These are phyloP conservation scores for Claviceps digitariae DNA, from an alignment of 2,329 filamentous ascomycete genomes.

Conservation along the genomic window DNA sequence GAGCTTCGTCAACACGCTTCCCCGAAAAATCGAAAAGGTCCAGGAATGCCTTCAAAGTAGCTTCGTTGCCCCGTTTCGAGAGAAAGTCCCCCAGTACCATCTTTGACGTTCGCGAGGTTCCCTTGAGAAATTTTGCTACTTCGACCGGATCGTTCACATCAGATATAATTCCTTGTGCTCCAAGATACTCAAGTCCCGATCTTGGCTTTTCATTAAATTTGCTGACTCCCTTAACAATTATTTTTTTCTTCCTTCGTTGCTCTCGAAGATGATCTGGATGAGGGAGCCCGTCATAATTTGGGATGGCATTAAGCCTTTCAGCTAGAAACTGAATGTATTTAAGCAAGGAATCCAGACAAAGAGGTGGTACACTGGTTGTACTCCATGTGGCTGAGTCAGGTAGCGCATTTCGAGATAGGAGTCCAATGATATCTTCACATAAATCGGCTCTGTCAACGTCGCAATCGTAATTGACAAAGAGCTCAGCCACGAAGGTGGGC, in stretches of 20 bases:
- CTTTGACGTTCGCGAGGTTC: slow-evolving; percentile 80
- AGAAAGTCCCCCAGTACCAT: slow-evolving; percentile 83
- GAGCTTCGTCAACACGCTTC: slow-evolving; percentile 79
- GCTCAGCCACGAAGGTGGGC: slow-evolving; percentile 84
- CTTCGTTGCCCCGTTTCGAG: slow-evolving; percentile 79
- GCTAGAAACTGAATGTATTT: slow-evolving; percentile 87
- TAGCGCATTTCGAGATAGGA: slow-evolving; percentile 85
- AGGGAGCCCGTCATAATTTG: slow-evolving; percentile 50
- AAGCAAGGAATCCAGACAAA: slow-evolving; percentile 84
- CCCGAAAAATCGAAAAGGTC: slow-evolving; percentile 76
- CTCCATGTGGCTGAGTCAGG: slow-evolving; percentile 98
- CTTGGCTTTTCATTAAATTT: slow-evolving; percentile 97
- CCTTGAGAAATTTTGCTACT: slow-evolving; percentile 76
- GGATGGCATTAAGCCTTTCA: slow-evolving; percentile 64
- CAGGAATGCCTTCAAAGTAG: slow-evolving; percentile 73
- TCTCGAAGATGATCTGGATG: slow-evolving; percentile 51
- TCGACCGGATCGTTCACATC: slow-evolving; percentile 59
- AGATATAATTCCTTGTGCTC: slow-evolving; percentile 73
- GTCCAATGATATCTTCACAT: slow-evolving; percentile 88
- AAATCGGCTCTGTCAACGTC: slow-evolving; percentile 83
- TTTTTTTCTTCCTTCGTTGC: slow-evolving; percentile 67
- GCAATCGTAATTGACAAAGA: slow-evolving; percentile 97
- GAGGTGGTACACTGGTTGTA: slow-evolving; percentile 89
- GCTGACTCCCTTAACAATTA: slow-evolving; percentile 73
- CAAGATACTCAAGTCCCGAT: slow-evolving; percentile 72